Conservation (phyloP, 2,329 filamentous ascomycete genomes). For the Calcarisporium arbuscula region DNA sequence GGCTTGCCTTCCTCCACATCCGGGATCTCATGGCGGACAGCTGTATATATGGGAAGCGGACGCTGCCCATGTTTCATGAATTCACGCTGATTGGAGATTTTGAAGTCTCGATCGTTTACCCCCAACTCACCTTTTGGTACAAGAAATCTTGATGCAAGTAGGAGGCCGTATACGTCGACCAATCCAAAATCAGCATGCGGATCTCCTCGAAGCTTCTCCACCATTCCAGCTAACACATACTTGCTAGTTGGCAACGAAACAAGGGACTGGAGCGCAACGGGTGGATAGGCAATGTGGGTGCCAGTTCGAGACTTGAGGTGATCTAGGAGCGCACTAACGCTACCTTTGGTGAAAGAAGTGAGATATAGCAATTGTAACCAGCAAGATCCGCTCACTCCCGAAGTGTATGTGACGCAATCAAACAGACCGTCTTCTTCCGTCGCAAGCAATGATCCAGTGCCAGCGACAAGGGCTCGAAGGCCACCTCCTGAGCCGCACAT, state of each 20-base stretch:
- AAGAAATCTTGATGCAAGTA: slow-evolving; percentile 77
- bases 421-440: slow-evolving; percentile 82
- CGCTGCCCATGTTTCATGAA: slow-evolving; percentile 72
- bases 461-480: slow-evolving; percentile 81
- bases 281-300: slow-evolving; percentile 89
- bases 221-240: slow-evolving; percentile 75
- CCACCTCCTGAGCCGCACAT: slow-evolving; percentile 94
- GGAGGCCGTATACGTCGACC: slow-evolving; percentile 85
- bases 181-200: slow-evolving; percentile 69
- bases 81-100: slow-evolving; percentile 78
- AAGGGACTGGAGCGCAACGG: slow-evolving; percentile 71
- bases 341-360: slow-evolving; percentile 60
- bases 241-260: slow-evolving; percentile 92
- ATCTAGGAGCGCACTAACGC: slow-evolving; percentile 64
- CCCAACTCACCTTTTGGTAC: slow-evolving; percentile 73
- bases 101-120: slow-evolving; percentile 73
- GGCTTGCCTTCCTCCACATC: slow-evolving; percentile 34
- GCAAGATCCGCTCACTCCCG: slow-evolving; percentile 91
- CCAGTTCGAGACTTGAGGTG: slow-evolving; percentile 82
- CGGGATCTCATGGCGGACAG: slow-evolving; percentile 92
- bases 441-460: slow-evolving; percentile 79
- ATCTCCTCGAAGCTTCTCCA: slow-evolving; percentile 85
- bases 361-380: slow-evolving; percentile 90
- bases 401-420: slow-evolving; percentile 91
- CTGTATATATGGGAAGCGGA: slow-evolving; percentile 91